Percentiles rank a stretch among this genome's conserved stretches.
These are phyloP conservation scores for Aurantiochytrium sp. DNA, from an alignment of 108 stramenopile genomes.

Conservation along the genomic window DNA sequence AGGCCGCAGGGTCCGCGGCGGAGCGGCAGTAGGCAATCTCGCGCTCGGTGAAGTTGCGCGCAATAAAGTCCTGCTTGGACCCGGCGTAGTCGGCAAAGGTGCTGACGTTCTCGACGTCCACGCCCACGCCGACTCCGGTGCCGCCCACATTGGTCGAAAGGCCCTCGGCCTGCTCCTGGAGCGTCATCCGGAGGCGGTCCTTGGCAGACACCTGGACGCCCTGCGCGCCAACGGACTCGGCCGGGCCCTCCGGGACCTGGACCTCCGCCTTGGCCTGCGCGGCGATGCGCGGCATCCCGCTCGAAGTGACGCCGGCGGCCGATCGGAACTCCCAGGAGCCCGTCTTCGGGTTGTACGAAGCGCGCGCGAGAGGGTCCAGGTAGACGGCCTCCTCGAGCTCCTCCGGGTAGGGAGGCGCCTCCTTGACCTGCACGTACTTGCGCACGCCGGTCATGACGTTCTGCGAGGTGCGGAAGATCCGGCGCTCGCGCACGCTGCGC, in stretches of 20 bases:
- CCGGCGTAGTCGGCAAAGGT: slow-evolving; percentile 19
- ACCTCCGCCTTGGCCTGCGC: too few species aligned
- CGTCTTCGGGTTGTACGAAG: not conserved
- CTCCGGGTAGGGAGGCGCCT: slow-evolving; percentile 13
- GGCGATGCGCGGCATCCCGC: not conserved
- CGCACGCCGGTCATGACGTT: slow-evolving; percentile 7
- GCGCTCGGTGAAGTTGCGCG: slow-evolving; percentile 28
- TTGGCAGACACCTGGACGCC: not conserved
- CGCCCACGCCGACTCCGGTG: not conserved
- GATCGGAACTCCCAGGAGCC: not conserved
- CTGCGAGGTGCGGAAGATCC: not conserved
- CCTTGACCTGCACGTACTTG: slow-evolving; percentile 1
- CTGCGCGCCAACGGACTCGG: not conserved
- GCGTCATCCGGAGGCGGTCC: not conserved
- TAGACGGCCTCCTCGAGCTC: slow-evolving; percentile 27
- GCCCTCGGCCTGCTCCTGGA: not conserved
- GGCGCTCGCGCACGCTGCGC: slow-evolving; percentile 7
- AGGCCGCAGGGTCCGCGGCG: not conserved
- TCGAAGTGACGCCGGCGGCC: not conserved
- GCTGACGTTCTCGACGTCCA: slow-evolving; percentile 17
- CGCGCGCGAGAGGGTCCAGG: slow-evolving; percentile 31
- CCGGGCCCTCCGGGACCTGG: too few species aligned
- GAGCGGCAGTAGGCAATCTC: not conserved
- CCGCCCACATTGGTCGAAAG: not conserved
- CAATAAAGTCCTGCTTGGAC: not conserved